Evolutionary conservation across 2,329 filamentous ascomycete genomes (phyloP).

Genomic region (Fusarium sp.): DNA sequence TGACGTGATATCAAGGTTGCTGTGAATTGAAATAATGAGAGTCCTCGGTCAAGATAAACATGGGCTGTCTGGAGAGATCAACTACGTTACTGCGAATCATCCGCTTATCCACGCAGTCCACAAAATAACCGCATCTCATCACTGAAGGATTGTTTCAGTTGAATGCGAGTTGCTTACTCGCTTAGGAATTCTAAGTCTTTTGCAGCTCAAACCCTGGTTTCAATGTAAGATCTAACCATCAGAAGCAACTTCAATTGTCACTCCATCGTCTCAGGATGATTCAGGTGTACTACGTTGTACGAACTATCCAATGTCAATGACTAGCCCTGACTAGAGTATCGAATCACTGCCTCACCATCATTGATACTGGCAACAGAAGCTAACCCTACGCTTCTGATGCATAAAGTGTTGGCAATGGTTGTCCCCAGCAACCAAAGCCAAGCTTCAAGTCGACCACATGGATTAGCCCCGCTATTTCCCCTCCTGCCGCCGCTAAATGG

Average conservation of each 20-base stretch:
- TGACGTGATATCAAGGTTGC: not conserved
- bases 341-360: not conserved
- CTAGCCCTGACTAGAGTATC: not conserved
- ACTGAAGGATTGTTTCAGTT: not conserved
- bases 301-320: not conserved
- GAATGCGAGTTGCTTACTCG: constrained; percentile 7
- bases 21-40: not conserved
- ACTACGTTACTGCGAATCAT: not conserved
- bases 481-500: constrained; percentile 27
- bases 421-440: constrained; percentile 36
- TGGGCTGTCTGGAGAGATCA: no score
- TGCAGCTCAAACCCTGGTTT: not conserved
- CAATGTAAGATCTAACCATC: not conserved
- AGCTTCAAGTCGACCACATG: constrained; percentile 13
- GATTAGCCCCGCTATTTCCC: constrained; percentile 32
- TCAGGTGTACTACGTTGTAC: not conserved
- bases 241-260: constrained; percentile 1
- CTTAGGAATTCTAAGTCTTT: constrained; percentile 6
- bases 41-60: no score
- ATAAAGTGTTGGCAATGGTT: constrained; percentile 18
- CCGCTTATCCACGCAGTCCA: not conserved
- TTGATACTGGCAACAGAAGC: not conserved
- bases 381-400: not conserved
- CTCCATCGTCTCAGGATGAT: not conserved
- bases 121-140: constrained; percentile 10